Evolutionary conservation across 208 protist species (phyloP), one percentile per base, ranked within the genome.

Genomic region (Tetramitus jugosus): DNA sequence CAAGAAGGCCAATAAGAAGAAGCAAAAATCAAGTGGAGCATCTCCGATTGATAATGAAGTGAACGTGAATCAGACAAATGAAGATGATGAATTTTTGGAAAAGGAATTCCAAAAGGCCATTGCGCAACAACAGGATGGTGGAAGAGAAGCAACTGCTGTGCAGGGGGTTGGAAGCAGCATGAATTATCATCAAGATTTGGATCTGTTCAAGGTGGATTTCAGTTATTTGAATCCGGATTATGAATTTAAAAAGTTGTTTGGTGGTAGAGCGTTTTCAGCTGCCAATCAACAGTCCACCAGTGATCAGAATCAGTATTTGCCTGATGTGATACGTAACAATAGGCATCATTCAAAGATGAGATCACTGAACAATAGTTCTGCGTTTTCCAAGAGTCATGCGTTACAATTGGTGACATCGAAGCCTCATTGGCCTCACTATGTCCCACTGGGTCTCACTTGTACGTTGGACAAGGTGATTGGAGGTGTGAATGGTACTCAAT

Each of bases 241-340:
- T 69, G 62, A 69, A 69, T 69, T 69, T 37, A 69, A 69, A 29
- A 69, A 42, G 31, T 37, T 69, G 20, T 69, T 69, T 29, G 62
- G 62, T 43, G 43, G 37, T 43, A 29, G 33, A 43, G 62, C 62
- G 2, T 8, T 69, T 26, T 39, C 62, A 4, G 26, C 37, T 43
- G 31, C 37, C 13, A 14, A 39, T n/a, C 20, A 13, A n/a, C 26
- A 37, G 10, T 29, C 20, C 33, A 29, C 31, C 33, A 40, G 31
- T 3, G 37, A 39, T 45, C 26, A 69, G 43, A n/a, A n/a, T n/a
- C 26, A 69, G 26, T 17, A 42, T 3, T 26, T 69, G 2, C 62
- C 62, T 26, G 10, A 42, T 31, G 62, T 69, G 31, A 14, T 69
- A 4, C 20, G 62, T 43, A 69, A 69, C 35, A 69, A 69, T 26